Evolutionary conservation across 345 rosid species (phyloP), one percentile per base, ranked within the genome.

Genomic region (Citrus cavaleriei): DNA sequence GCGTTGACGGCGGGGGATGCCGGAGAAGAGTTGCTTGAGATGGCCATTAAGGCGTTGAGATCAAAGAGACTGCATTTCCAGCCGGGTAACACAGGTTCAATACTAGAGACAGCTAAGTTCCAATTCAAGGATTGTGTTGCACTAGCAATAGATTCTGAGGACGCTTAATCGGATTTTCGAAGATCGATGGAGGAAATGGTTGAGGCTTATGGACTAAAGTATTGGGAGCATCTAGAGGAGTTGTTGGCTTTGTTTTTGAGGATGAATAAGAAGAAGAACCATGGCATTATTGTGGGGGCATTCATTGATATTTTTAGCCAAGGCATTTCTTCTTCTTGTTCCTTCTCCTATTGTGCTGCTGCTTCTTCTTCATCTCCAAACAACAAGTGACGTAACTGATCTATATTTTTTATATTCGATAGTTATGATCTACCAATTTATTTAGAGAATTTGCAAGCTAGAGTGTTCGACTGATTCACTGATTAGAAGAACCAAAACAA

Each of bases 171-270:
- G 75, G 85, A 82, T 68, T 85, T 82, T 77, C 75, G 79, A 78
- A 72, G 69, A 18, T 83, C 88, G 46, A 83, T 83, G 86, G 83
- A 81, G 73, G 88, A 86, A 59, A 83, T 83, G 85, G 81, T 81
- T 40, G 51, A 46, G 51, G 51, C 16, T 46, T 46, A 46, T 46
- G 51, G 51, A 46, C 16, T 46, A 12, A 12, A 46, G 51, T 75
- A 74, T 46, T 77, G 83, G 88, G 80, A 79, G 42, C 72, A 63
- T 64, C 79, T 86, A 25, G 86, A 86, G 77, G 83, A 81, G 68
- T 78, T 86, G 6, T 22, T 86, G 57, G 69, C 59, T 12, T 83
- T 82, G 57, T 86, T 71, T 65, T 55, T 86, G 68, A 83, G 69
- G 58, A 70, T 81, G 32, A 86, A 83, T 58, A 78, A 76, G 42